A percentile compares a stretch with the other conserved stretches of the same genome.
Conservation (phyloP, 257 asterid species). For the Osmanthus fragrans region DNA sequence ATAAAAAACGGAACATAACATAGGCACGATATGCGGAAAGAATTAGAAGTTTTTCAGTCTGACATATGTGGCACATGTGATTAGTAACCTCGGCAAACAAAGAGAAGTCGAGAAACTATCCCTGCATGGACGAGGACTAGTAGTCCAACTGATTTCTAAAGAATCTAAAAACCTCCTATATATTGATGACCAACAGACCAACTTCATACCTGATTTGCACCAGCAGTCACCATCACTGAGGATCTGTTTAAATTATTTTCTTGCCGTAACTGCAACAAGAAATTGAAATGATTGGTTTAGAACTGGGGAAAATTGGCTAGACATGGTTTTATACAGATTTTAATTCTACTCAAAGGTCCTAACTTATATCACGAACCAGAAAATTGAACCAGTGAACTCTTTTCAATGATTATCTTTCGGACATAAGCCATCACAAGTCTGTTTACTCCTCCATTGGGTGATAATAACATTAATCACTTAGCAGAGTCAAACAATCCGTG, state of each 20-base stretch:
- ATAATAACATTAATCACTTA: constrained; percentile 14
- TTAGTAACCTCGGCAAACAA: neutral
- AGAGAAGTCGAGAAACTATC: constrained; percentile 5
- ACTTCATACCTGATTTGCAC: constrained; percentile 87
- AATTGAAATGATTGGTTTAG: constrained; percentile 9
- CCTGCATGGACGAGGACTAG: neutral
- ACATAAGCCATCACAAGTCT: neutral
- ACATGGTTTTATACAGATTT: neutral
- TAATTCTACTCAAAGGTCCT: neutral
- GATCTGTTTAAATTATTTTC: constrained; percentile 78
- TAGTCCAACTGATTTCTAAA: neutral
- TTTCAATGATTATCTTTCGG: neutral
- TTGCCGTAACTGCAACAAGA: constrained; percentile 50
- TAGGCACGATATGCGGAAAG: too few species aligned
- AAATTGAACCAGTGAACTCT: neutral
- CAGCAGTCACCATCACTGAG: constrained; percentile 99
- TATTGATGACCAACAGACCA: neutral
- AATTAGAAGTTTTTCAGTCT: too few species aligned
- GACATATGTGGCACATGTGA: neutral
- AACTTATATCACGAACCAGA: neutral
- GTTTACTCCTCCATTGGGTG: constrained; percentile 3
- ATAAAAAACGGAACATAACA: too few species aligned
- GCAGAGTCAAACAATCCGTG: neutral
- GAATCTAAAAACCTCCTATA: neutral
- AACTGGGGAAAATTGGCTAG: constrained; percentile 7